Evolutionary conservation across 176 grass and related monocot genomes (phyloP).

Genomic region (Oryza longistaminata): DNA sequence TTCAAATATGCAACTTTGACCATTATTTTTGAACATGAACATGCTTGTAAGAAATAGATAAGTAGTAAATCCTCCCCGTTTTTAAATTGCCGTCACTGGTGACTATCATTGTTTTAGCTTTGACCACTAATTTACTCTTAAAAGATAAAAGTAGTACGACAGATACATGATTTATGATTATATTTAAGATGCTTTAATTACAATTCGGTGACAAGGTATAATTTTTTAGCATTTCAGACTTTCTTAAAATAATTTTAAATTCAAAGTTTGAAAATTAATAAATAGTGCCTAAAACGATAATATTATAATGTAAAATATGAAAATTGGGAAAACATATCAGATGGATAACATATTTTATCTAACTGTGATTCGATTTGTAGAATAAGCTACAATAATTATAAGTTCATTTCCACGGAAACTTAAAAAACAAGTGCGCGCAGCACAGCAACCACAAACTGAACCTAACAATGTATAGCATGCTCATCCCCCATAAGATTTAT

Average conservation of each 20-base stretch:
- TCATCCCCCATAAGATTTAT: background rate
- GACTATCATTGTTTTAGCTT: no score
- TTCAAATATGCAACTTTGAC: background rate
- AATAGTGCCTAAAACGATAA: background rate
- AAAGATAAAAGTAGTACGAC: no score
- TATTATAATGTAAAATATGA: background rate
- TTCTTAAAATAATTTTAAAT: no score
- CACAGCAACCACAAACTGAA: background rate
- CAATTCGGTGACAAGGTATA: no score
- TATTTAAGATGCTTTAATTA: no score
- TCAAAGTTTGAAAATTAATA: no score
- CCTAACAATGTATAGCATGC: background rate
- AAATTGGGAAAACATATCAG: background rate
- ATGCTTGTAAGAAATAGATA: no score
- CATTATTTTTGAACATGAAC: background rate
- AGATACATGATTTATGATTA: no score
- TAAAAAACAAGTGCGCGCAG: background rate
- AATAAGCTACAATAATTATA: background rate
- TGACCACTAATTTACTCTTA: no score
- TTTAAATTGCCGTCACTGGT: no score
- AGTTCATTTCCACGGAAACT: background rate
- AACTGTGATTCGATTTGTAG: background rate
- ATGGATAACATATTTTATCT: background rate
- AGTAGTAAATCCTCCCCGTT: no score
- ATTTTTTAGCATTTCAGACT: no score